Evolutionary conservation across 306 rosid genomes (phyloP), one percentile per base, ranked within the genome.

Genomic region (Canavalia gladiata): DNA sequence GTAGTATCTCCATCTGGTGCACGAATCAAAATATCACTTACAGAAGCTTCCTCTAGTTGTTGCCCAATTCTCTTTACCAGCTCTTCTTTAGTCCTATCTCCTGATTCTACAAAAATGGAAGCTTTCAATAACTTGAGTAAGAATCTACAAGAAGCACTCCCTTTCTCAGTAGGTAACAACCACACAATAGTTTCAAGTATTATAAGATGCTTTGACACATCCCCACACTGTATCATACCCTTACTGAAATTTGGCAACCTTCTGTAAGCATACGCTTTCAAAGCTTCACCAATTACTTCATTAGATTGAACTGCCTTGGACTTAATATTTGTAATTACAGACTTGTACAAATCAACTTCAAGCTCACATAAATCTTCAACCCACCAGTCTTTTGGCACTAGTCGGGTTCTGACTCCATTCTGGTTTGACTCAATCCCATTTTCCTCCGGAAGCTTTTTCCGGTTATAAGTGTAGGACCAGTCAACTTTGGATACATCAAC

Each of bases 351-450:
- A 81, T 93, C 97, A 76, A 89, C 92, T 80, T 93, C 97, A 64
- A 96, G 99, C 83, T 96, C 98, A 51, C 97, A 96, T 77, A 96
- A 82, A 79, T 93, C 98, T 86, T 90, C 98, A 78, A 92, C 97
- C 99, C 99, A 96, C 99, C 99, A 96, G 83, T 93, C 99, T 68
- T 84, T 90, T 43, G 98, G 99, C 84, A 96, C 99, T 31, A 73
- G 71, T 37, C 94, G 90, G 74, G 80, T 88, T 86, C 92, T 87
- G 65, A 87, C 74, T 33, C 91, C 92, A 65, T 87, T 88, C 85
- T 82, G 90, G 79, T 88, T 86, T 50, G 86, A 84, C 73, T 89
- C 91, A 8, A 83, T 80, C 76, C 90, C 92, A 3, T 89, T 95
- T 82, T 93, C 98, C 86, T 96, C 98, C 0, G 85, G 89, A 4